A percentile compares a stretch with the other conserved stretches of the same genome.
Conservation (phyloP, 768 basidiomycete species). For the Leucosporidium creatinivorum region DNA sequence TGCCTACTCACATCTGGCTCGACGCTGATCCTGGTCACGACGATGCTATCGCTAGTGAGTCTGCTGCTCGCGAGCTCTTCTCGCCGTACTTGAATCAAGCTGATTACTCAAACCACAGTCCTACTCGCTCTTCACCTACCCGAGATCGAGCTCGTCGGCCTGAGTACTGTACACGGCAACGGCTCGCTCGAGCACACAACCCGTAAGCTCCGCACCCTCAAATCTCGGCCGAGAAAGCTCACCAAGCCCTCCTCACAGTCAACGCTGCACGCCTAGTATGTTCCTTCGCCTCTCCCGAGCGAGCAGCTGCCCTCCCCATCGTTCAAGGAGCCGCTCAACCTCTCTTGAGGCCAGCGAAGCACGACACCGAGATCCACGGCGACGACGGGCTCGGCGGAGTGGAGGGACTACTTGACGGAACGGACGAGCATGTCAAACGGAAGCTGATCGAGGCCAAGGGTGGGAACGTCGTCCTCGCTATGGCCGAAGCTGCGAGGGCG, state of each 20-base stretch:
- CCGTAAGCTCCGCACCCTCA: constrained; percentile 41
- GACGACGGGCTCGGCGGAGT: constrained; percentile 75
- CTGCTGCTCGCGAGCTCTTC: too few species aligned
- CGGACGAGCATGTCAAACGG: constrained; percentile 47
- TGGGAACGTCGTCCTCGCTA: constrained; percentile 54
- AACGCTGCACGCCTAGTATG: constrained; percentile 73
- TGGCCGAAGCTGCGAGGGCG: constrained; percentile 53
- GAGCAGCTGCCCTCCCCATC: constrained; percentile 50
- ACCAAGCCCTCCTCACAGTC: constrained; percentile 28
- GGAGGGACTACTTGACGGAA: constrained; percentile 58
- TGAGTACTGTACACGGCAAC: constrained; percentile 89
- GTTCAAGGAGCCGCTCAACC: constrained; percentile 66
- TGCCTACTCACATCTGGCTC: constrained; percentile 49
- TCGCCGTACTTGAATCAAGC: too few species aligned
- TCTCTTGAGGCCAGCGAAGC: constrained; percentile 54
- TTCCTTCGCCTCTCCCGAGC: constrained; percentile 58
- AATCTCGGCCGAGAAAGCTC: constrained; percentile 30
- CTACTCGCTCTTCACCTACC: constrained; percentile 49
- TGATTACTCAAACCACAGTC: neutral
- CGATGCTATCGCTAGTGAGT: constrained; percentile 62
- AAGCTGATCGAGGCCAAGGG: constrained; percentile 11
- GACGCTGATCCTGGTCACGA: constrained; percentile 77
- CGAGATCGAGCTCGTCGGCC: constrained; percentile 62
- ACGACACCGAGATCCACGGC: constrained; percentile 67
- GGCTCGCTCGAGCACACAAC: constrained; percentile 49